Conservation (phyloP, 371 early-diverging fungal genomes). For the Mortierella sp. region DNA sequence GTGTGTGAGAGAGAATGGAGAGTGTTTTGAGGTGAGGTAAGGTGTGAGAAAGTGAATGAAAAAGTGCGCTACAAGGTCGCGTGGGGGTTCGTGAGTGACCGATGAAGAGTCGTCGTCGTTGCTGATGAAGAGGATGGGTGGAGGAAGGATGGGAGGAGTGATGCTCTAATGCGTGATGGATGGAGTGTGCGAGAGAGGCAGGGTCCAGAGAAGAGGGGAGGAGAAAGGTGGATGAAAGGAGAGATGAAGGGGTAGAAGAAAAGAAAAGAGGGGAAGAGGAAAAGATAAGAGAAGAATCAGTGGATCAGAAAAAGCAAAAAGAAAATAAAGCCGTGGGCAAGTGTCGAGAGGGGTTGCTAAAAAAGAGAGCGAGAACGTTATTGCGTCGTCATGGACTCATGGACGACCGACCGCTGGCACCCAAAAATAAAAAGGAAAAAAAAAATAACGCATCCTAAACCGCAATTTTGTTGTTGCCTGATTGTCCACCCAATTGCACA, state of each 20-base stretch:
- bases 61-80: not conserved
- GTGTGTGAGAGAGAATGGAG: not conserved
- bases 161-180: not conserved
- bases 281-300: not conserved
- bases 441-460: slow-evolving; percentile 7
- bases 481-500: not conserved
- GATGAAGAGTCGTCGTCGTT: not conserved
- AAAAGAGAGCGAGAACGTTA: not conserved
- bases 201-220: not conserved
- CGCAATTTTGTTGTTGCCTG: not conserved
- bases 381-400: not conserved
- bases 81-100: not conserved
- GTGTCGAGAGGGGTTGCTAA: not conserved
- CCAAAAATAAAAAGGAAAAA: not conserved
- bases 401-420: not conserved
- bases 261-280: not conserved
- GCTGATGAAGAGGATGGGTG: not conserved
- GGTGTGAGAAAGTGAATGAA: not conserved
- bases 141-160: not conserved
- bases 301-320: not conserved
- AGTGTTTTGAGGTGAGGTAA: not conserved
- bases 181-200: not conserved
- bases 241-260: not conserved
- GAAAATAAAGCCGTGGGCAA: not conserved
- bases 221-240: not conserved